Evolutionary conservation across 169 alveolate genomes (phyloP).

Genomic region (Cryptosporidium muris): DNA sequence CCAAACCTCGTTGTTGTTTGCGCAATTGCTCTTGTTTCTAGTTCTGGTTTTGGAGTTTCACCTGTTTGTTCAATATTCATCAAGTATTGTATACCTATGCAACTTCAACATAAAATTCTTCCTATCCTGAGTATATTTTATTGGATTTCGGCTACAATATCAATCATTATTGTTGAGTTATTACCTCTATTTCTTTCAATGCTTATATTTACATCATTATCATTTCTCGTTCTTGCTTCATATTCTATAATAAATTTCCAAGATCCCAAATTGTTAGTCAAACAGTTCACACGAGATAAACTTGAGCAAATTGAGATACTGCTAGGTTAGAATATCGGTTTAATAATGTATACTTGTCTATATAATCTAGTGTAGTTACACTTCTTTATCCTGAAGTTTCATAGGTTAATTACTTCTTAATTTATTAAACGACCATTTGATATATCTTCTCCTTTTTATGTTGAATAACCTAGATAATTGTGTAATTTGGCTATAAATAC

Average conservation of each 20-base stretch:
- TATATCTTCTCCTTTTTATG: neutral
- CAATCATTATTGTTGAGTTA: conserved; percentile 45
- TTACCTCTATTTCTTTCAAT: conserved; percentile 23
- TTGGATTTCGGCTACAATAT: conserved; percentile 43
- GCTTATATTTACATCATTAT: conserved; percentile 19
- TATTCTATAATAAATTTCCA: conserved; percentile 28
- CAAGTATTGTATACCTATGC: conserved; percentile 12
- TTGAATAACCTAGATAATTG: conserved; percentile 16
- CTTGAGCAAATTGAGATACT: neutral
- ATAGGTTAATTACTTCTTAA: neutral
- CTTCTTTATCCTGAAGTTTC: neutral
- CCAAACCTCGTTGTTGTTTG: neutral
- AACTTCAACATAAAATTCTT: conserved; percentile 15
- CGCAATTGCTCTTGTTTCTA: neutral
- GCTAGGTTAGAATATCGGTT: too few relatives aligned
- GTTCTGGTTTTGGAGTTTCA: conserved; percentile 40
- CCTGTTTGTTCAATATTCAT: conserved; percentile 34
- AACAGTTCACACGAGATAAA: neutral
- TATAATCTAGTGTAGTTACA: too few relatives aligned
- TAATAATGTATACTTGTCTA: too few relatives aligned
- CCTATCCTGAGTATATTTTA: conserved; percentile 23
- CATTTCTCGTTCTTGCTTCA: conserved; percentile 29
- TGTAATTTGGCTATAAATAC: conserved; percentile 5
- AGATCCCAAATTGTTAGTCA: neutral
- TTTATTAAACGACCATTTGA: conserved; percentile 1